Evolutionary conservation across 2,329 filamentous ascomycete species (phyloP), one percentile per base, ranked within the genome.

Genomic region (Aspergillus hiratsukae): DNA sequence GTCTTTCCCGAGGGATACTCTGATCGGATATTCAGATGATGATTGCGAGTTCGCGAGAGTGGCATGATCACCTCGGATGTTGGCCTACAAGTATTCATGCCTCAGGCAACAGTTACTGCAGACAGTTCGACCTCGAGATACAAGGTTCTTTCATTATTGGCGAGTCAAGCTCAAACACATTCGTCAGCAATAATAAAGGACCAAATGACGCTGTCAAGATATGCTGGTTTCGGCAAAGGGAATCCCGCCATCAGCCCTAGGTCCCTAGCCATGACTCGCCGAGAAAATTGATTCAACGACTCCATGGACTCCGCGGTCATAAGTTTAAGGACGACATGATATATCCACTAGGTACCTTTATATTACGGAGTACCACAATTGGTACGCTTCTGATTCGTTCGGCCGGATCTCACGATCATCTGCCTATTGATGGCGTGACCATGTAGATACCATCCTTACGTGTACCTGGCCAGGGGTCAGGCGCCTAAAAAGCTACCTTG

Each of bases 371-470:
- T 3, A 23, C 23, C 9, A 48, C 23, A 21, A 23, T 23, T 3
- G 23, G 21, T 14, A 27, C 46, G 10, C 21, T 27, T 17, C 7
- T 25, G 28, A 27, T 46, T 31, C 40, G 31, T 57, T 55, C 55
- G 55, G 53, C 59, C 53, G 59, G 57, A 21, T 56, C 35, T 61
- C 48, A 46, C 41, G 45, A 49, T 57, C 52, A 54, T 43, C 25
- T 14, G 14, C 17, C 21, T 29, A 41, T 27, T 25, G 57, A 60
- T 61, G 57, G 59, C 59, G 59, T 61, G 59, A 61, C 57, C 21
- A 35, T 35, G 31, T 17, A 27, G 4, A 27, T 27, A 35, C 31
- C 31, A 17, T 4, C 31, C 4, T 35, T 35, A 35, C 31, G 31
- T 35, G 31, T 35, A 35, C 31, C 5, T 35, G 31, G 11, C 14